Base-by-base conservation (phyloP, 495 filamentous ascomycete species). In the Annulohypoxylon stygium region DNA sequence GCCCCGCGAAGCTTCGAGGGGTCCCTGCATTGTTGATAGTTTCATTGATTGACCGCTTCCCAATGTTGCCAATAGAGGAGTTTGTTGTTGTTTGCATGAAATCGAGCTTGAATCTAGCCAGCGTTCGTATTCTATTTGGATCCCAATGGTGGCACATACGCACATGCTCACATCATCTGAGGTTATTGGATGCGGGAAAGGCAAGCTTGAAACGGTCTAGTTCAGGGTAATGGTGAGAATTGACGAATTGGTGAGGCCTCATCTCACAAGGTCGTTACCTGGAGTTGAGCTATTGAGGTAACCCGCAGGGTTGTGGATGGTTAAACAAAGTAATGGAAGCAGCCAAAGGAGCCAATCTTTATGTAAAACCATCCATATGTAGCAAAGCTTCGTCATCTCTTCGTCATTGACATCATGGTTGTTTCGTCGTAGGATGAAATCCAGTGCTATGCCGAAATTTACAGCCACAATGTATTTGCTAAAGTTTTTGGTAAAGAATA, bases 381-480 rank as follows among this genome's bases (percentile, higher is more conserved):
- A n/a, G 25, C 9, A 30, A 33, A 50, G 53, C 61, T 50, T 73
- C 71, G 65, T 73, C 66, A 73, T 65, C 20, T 33, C 47, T 26
- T 33, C 39, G 68, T 48, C 33, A 33, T 65, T 69, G 55, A 65
- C 71, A 74, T 74, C 71, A 74, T 50, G 36, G 25, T 14, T 58
- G 11, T 62, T 70, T 74, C 55, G 61, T 70, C 37, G 65, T 64
- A 1, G 45, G 55, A 63, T 30, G 30, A 25, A 41, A 47, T 6
- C 43, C 5, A 20, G 16, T 51, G 20, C 37, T 37, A 47, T 37
- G 48, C 62, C 45, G 20, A 30, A 48, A 37, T 30, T 50, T 34
- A 41, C 14, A 59, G 33, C 53, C 43, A 59, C n/a, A 34, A 43
- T 50, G 20, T 30, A 30, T 30, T 3, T 30, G 30, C 1, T 30